Percentiles rank a stretch among this genome's conserved stretches.
These are phyloP conservation scores for Tulasnella sp. DNA, from an alignment of 768 basidiomycete genomes.

Conservation along the genomic window DNA sequence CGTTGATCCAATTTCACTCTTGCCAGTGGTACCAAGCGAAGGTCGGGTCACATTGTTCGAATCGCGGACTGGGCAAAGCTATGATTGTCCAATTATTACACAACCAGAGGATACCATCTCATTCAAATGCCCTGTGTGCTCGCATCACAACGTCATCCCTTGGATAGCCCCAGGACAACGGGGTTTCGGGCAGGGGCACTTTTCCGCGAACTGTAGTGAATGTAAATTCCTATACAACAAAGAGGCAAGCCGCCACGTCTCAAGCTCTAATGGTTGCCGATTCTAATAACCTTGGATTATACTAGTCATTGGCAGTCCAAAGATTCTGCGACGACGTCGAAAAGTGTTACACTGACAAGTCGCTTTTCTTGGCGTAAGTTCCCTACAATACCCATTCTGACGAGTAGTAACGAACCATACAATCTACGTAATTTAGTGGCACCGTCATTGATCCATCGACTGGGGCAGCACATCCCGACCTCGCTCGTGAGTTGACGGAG, in stretches of 20 bases:
- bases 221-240: background rate
- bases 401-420: no score
- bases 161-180: background rate
- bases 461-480: no score
- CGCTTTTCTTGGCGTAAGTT: slow-evolving; percentile 7
- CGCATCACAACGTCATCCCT: background rate
- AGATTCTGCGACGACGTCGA: slow-evolving; percentile 10
- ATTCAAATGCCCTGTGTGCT: slow-evolving; percentile 6
- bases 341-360: background rate
- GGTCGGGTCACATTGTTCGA: background rate
- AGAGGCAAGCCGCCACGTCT: background rate
- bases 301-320: background rate
- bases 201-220: background rate
- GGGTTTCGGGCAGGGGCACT: slow-evolving; percentile 5
- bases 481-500: no score
- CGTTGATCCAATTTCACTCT: slow-evolving; percentile 14
- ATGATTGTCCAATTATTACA: slow-evolving; percentile 2
- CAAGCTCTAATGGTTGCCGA: no score
- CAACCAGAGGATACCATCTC: background rate
- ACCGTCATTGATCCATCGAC: background rate
- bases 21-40: slow-evolving; percentile 8
- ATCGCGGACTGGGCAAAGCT: slow-evolving; percentile 11
- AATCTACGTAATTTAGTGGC: no score
- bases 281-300: no score
- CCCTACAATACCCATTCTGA: no score